Percentiles rank a stretch among this genome's conserved stretches.
Conservation (phyloP, 1,139 yeast species). For the Entelexis sorbosivorans region DNA sequence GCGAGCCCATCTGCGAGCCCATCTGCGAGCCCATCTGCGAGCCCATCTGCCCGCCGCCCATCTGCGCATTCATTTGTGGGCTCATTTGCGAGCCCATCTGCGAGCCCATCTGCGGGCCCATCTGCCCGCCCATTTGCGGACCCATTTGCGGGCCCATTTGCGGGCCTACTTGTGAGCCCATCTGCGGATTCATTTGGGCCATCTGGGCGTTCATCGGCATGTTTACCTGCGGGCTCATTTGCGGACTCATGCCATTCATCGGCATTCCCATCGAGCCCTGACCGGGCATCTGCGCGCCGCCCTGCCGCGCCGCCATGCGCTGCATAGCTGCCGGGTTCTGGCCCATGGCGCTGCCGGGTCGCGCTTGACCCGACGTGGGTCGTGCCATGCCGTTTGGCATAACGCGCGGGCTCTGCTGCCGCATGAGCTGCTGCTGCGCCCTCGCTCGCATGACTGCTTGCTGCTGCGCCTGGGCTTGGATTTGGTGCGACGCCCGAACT, state of each 20-base stretch:
- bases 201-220: slow-evolving; percentile 8
- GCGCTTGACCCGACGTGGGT: neutral
- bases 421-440: slow-evolving; percentile 18
- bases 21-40: slow-evolving; percentile 3
- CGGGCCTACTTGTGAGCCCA: neutral
- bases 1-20: neutral
- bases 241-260: slow-evolving; percentile 3
- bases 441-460: slow-evolving; percentile 20
- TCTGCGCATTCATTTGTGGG: neutral
- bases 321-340: neutral
- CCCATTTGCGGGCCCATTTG: slow-evolving; percentile 5
- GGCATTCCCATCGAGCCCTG: neutral
- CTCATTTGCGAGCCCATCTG: neutral
- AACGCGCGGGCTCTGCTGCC: slow-evolving; percentile 1
- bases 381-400: neutral
- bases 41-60: neutral
- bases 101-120: neutral
- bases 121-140: neutral
- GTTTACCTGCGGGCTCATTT: slow-evolving; percentile 6
- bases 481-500: too few species aligned
- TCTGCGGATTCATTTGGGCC: slow-evolving; percentile 5
- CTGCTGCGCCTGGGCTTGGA: slow-evolving; percentile 22
- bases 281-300: neutral
- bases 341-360: slow-evolving; percentile 16
- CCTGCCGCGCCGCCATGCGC: slow-evolving; percentile 3